Evolutionary conservation across 164 flowering plant genomes (phyloP), one percentile per base, ranked within the genome.

Genomic region (Stephania yunnanensis): DNA sequence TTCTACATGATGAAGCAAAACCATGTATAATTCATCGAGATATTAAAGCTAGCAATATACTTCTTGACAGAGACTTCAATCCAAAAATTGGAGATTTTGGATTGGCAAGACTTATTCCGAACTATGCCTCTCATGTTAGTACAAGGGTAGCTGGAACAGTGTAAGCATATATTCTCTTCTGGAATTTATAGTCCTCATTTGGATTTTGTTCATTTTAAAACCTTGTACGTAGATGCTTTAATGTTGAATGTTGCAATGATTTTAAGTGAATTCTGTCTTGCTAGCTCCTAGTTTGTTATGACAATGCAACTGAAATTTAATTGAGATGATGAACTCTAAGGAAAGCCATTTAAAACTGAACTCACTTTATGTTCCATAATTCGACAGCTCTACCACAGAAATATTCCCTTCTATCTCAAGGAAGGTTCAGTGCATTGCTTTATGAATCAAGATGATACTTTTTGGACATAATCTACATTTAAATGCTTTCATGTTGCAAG

Each of bases 21-120:
- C 91, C 92, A 11, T 81, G 76, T 22, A 86, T 94, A 71, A 94
- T 94, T 53, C 97, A 92, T 80, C 82, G 97, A 71, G 98, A 94
- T 79, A 90, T 93, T 70, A 91, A 93, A 80, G 96, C 96, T 45
- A 91, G 98, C 77, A 91, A 93, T 77, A 77, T 94, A 77, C 97
- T 94, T 82, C 91, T 94, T 66, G 98, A 89, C 70, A 79, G 74
- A 75, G 82, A 85, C 68, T 84, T 89, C 64, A 78, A 72, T 76
- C 95, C 98, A 45, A 94, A 90, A 82, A 94, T 94, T 19, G 93
- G 97, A 75, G 98, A 93, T 81, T 93, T 93, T 81, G 98, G 98
- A 22, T 82, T 93, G 50, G 98, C 97, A 25, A 93, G 91, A 74
- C 92, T 93, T 67, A 92, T 93, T 75, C 95, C 97, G 8, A 97